phyloP scores from a whole-genome alignment of 2,329 filamentous ascomycete genomes.

The Xylaria arbuscula region DNA sequence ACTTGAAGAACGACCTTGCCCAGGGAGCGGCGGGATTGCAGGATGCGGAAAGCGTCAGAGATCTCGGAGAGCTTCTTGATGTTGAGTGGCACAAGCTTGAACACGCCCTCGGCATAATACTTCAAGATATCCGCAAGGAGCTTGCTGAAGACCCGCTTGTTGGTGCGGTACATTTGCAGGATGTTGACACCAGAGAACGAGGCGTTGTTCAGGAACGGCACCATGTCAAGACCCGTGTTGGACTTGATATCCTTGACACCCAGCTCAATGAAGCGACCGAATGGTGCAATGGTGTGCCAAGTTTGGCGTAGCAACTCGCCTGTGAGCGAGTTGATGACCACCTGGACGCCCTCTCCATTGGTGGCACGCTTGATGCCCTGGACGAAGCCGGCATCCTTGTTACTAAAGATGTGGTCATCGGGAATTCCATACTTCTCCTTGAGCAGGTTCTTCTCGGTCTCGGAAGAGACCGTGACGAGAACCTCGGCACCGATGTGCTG shows the following conservation, averaged over 20 bases:
- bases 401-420: slow-evolving; percentile 47
- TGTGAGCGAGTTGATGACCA: slow-evolving; percentile 44
- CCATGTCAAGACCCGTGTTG: slow-evolving; percentile 48
- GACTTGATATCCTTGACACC: slow-evolving; percentile 47
- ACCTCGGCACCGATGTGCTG: slow-evolving; percentile 46
- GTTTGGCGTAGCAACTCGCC: slow-evolving; percentile 46
- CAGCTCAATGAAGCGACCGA: slow-evolving; percentile 46
- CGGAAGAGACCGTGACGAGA: slow-evolving; percentile 45
- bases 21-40: slow-evolving; percentile 43
- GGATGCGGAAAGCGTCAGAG: slow-evolving; percentile 46
- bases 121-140: slow-evolving; percentile 45
- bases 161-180: slow-evolving; percentile 48
- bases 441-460: slow-evolving; percentile 46
- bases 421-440: slow-evolving; percentile 43
- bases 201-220: slow-evolving; percentile 47
- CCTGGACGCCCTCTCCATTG: slow-evolving; percentile 44
- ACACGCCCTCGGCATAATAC: slow-evolving; percentile 42
- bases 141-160: slow-evolving; percentile 43
- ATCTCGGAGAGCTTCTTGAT: slow-evolving; percentile 47
- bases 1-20: slow-evolving; percentile 46
- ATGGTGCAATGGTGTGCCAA: slow-evolving; percentile 48
- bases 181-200: slow-evolving; percentile 46
- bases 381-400: slow-evolving; percentile 46
- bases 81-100: slow-evolving; percentile 45
- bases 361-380: slow-evolving; percentile 47